These are phyloP conservation scores for Phytopythium kandeliae DNA, from an alignment of 352 stramenopile species.

Conservation along the genomic window DNA sequence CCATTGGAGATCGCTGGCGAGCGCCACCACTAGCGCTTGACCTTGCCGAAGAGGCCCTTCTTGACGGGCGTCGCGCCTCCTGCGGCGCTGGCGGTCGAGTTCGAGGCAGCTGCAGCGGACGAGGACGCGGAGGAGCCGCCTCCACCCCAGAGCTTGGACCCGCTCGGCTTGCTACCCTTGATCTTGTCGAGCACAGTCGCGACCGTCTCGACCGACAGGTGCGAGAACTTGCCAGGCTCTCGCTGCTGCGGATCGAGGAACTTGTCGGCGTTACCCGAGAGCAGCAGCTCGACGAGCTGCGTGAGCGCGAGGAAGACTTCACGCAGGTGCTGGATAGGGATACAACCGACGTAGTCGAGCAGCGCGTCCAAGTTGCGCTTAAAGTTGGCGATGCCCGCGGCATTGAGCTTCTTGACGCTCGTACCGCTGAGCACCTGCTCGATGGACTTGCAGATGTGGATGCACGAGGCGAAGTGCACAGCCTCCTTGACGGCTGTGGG, in stretches of 20 bases:
- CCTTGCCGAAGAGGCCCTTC: conserved; percentile 8
- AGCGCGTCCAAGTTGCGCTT: conserved; percentile 73
- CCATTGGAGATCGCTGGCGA: background rate
- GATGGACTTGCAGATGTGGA: conserved; percentile 71
- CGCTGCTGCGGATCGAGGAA: conserved; percentile 60
- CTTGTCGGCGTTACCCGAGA: conserved; percentile 49
- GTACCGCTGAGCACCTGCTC: conserved; percentile 60
- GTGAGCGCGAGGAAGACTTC: conserved; percentile 62
- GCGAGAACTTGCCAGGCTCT: conserved; percentile 56
- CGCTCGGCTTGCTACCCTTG: conserved; percentile 46
- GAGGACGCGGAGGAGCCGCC: conserved; percentile 18
- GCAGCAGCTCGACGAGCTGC: conserved; percentile 62
- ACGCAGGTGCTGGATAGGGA: conserved; percentile 51
- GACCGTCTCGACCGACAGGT: conserved; percentile 64
- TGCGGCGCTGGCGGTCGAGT: background rate
- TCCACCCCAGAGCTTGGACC: conserved; percentile 41
- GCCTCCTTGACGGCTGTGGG: conserved; percentile 52
- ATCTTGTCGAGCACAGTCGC: conserved; percentile 62
- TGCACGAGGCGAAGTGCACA: conserved; percentile 73
- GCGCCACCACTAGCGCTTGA: conserved; percentile 1
- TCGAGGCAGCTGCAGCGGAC: background rate
- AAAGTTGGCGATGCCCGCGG: conserved; percentile 67
- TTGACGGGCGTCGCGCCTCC: background rate
- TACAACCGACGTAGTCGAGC: conserved; percentile 52
- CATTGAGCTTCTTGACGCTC: conserved; percentile 62